A percentile compares a stretch with the other conserved stretches of the same genome.
Conservation (phyloP, 2,329 filamentous ascomycete genomes). For the Colletotrichum tanaceti region DNA sequence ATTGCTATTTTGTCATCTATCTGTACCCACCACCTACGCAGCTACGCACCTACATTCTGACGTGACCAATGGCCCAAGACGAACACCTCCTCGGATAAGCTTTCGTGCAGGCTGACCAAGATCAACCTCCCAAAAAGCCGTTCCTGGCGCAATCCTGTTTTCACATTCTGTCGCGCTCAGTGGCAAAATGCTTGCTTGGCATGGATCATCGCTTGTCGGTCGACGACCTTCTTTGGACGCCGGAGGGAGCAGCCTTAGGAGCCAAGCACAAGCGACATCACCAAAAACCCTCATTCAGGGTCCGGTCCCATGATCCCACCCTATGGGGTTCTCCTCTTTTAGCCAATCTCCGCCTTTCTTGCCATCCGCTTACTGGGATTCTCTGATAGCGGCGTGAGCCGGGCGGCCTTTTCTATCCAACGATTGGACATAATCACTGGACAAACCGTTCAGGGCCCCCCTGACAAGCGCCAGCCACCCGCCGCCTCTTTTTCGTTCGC, state of each 20-base stretch:
- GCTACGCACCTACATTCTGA: too few species aligned
- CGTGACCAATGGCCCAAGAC: conserved; percentile 1
- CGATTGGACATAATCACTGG: conserved; percentile 29
- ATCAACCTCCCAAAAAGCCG: conserved; percentile 32
- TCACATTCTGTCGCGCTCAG: conserved; percentile 16
- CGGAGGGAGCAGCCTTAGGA: neutral
- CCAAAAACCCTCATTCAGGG: conserved; percentile 14
- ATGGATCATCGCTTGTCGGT: conserved; percentile 33
- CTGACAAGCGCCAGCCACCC: conserved; percentile 39
- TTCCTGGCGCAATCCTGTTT: conserved; percentile 42
- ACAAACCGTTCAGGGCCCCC: conserved; percentile 10
- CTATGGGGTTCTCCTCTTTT: conserved; percentile 4
- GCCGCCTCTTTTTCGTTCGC: conserved; percentile 25
- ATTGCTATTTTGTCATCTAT: too few species aligned
- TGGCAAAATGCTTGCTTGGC: conserved; percentile 42
- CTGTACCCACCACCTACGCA: neutral
- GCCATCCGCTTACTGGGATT: conserved; percentile 27
- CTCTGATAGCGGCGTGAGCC: conserved; percentile 24
- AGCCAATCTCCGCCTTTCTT: conserved; percentile 2
- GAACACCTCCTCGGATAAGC: conserved; percentile 13
- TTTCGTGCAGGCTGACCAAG: conserved; percentile 35
- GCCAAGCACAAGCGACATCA: conserved; percentile 16
- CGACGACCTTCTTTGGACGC: conserved; percentile 9
- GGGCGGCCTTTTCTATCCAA: neutral
- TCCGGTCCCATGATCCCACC: conserved; percentile 21